Evolutionary conservation across 2,329 filamentous ascomycete genomes (phyloP), one percentile per base, ranked within the genome.

Genomic region (Trichoderma polysporum): DNA sequence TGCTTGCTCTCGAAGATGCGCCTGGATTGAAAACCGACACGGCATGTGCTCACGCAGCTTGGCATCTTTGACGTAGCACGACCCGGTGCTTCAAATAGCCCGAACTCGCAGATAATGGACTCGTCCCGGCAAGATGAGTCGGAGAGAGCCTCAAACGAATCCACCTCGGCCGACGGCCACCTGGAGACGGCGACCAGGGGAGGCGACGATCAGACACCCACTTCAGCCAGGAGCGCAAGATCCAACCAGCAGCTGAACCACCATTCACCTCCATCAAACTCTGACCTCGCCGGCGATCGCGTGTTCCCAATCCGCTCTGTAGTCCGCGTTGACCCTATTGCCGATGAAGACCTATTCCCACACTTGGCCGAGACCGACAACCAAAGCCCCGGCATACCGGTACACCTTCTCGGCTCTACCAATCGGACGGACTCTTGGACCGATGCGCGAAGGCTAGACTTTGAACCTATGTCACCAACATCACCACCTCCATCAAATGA

Each of bases 261-360:
- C 49, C 45, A 25, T 6, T 69, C 75, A 45, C 73, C 69, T 25
- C 79, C 76, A 2, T 70, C 71, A 12, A 70, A 73, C 54, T 79
- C 78, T n/a, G 78, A 79, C 62, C 74, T 76, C 27, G 79, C 77
- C 31, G 75, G 77, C 1, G 84, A 94, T 73, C 85, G 90, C 64
- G 90, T 94, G 5, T 94, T 91, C 66, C 91, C 91, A n/a, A 91
- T 94, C 35, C 87, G 91, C 57, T 93, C 91, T n/a, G 89, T 92
- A 50, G 83, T 94, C 27, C 91, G 87, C 7, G 86, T 94, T 47
- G 88, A 91, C 71, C 86, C 86, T 7, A 83, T 74, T 69, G 72
- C 77, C 5, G 74, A 71, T 53, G 80, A 82, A 12, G 79, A 80
- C n/a, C 79, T 79, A 67, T 79, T 80, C 58, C 71, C 76, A 8